phyloP scores from a whole-genome alignment of 306 rosid genomes.

The Lathyrus oleraceus region DNA sequence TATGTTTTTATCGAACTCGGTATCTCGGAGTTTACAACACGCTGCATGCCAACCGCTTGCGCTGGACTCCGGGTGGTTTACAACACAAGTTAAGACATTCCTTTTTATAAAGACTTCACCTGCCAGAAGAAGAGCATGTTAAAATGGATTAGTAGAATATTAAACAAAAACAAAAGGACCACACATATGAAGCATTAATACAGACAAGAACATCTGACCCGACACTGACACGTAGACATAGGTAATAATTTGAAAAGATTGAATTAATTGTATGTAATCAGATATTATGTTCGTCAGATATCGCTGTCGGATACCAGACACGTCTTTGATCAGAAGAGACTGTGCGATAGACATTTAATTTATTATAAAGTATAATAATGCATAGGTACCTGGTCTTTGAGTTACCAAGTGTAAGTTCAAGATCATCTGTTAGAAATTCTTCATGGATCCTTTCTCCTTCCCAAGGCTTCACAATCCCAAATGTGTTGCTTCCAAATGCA shows the following conservation, averaged over 20 bases:
- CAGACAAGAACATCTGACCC: not conserved
- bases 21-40: not conserved
- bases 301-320: not conserved
- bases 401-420: constrained; percentile 95
- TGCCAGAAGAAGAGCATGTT: constrained; percentile 39
- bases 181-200: not conserved
- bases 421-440: constrained; percentile 83
- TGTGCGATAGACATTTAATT: not conserved
- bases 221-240: not conserved
- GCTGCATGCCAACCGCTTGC: not conserved
- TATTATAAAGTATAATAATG: not conserved
- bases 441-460: constrained; percentile 97
- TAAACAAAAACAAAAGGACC: not conserved
- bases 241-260: not conserved
- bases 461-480: constrained; percentile 93
- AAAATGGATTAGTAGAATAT: not conserved
- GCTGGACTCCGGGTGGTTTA: not conserved
- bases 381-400: constrained; percentile 72
- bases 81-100: constrained; percentile 31
- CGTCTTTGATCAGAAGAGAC: not conserved
- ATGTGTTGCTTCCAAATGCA: constrained; percentile 82
- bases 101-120: constrained; percentile 46
- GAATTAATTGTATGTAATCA: not conserved
- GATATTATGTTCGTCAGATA: not conserved
- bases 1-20: not conserved